phyloP scores from a whole-genome alignment of 176 grass and related monocot genomes.

The Neostapfia colusana region DNA sequence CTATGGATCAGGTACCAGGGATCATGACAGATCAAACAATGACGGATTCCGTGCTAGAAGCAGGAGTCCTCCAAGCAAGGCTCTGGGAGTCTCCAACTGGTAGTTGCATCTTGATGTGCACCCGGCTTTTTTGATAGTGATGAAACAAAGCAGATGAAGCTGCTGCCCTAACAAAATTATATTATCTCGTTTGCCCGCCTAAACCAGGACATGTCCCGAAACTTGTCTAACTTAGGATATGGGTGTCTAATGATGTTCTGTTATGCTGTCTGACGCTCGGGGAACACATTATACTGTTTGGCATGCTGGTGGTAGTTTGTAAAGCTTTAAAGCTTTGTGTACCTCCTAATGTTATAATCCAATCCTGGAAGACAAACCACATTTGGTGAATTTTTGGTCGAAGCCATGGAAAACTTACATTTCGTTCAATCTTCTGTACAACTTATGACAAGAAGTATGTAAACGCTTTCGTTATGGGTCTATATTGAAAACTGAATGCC shows the following conservation, averaged over 20 bases:
- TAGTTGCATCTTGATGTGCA: constrained; percentile 27
- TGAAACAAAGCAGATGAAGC: constrained; percentile 34
- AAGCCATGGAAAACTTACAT: constrained; percentile 10
- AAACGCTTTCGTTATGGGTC: constrained; percentile 15
- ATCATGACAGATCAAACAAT: constrained; percentile 30
- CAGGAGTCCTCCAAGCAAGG: constrained; percentile 53
- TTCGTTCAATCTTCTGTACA: constrained; percentile 16
- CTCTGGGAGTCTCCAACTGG: constrained; percentile 52
- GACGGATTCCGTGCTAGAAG: constrained; percentile 39
- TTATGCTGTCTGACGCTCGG: constrained; percentile 5
- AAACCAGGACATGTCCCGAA: constrained; percentile 31
- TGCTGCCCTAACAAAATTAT: constrained; percentile 34
- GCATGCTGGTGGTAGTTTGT: constrained; percentile 8
- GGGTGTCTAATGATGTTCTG: constrained; percentile 24
- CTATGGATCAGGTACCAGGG: constrained; percentile 39
- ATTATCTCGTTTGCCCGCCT: constrained; percentile 13
- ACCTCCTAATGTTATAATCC: constrained; percentile 29
- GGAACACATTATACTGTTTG: constrained; percentile 24
- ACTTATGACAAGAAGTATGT: neutral
- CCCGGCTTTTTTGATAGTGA: constrained; percentile 29
- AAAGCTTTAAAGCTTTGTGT: constrained; percentile 27
- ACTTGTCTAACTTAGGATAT: constrained; percentile 49
- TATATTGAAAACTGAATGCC: constrained; percentile 27
- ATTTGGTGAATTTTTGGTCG: constrained; percentile 33
- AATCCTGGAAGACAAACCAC: neutral